Base-by-base conservation (phyloP, 139 green algal species). In the Parachlorella kessleri region DNA sequence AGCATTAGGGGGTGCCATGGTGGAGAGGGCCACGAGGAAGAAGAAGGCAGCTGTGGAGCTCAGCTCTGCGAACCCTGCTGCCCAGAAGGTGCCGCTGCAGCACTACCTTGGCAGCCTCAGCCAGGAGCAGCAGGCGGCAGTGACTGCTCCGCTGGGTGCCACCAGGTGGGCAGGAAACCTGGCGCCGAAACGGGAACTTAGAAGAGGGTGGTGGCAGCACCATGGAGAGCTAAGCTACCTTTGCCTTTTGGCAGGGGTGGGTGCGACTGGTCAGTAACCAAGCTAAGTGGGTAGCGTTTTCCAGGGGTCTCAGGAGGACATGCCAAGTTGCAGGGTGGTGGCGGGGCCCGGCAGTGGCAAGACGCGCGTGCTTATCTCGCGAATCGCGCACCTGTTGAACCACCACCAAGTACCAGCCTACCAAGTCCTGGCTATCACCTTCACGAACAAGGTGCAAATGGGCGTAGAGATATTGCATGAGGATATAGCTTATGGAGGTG, bases 261-360 rank as follows among this genome's bases (percentile, higher is more conserved):
- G 48, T 59, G 48, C 48, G 48, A 28, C 48, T 18, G 48, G 10
- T 28, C 48, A 10, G 10, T 18, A 10, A 28, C 10, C 48, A 10
- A 10, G 48, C 48, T 59, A 18, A 28, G 48, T 59, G 48, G 10
- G 48, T 18, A 28, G 10, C 10, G 48, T 18, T 18, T 59, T 59
- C 48, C 48, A 18, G 48, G 48, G 10, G 48, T 18, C 48, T 10
- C 48, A 28, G 10, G 48, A 28, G 10, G 48, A 59, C 10, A 10
- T 10, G 18, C 48, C 48, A 59, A 59, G 10, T 66, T 73, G 68
- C 76, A 75, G 72, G 54, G 67, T 77, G 9, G 40, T 77, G 38
- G 77, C 81, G 5, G 84, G 94, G 1, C 89, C 91, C 3, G 91
- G 94, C 37, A 94, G 87, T 68, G 94, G 94, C 75, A 94, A 98